Evolutionary conservation across 192 early-diverging fungal species (phyloP), one percentile per base, ranked within the genome.

Genomic region (Entophlyctis helioformis): DNA sequence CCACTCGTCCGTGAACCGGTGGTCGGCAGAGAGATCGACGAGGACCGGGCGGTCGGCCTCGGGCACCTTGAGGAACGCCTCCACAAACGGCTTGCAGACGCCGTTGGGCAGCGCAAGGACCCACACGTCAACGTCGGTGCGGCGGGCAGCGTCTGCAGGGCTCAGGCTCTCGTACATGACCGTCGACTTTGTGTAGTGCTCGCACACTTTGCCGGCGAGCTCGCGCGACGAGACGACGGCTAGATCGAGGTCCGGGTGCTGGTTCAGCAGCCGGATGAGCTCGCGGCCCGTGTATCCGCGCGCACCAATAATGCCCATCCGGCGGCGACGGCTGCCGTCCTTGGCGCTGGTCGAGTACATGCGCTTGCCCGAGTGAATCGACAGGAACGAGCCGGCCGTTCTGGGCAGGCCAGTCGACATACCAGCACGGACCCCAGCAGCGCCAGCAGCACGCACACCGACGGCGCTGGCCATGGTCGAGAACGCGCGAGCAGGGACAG

Each of bases 271-370:
- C 39, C 76, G 71, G 54, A 98, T 94, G 39, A 98, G 72, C 62
- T 98, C 91, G 42, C 81, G 85, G 8, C 96, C 96, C 19, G 96
- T 98, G 60, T 85, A 91, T 19, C 96, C 96, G 44, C 96, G 87
- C 22, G 96, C 96, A 31, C 96, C 96, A 48, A 98, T 92, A 25
- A 98, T 70, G 22, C 93, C 93, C 31, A 98, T 60, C 13, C 51
- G 46, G 37, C 29, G 29, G 4, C 29, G 29, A n/a, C n/a, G n/a
- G n/a, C n/a, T n/a, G n/a, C n/a, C n/a, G 2, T 27, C 12, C 19
- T 32, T 18, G 35, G 34, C 20, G 21, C 11, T 9, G 18, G 58
- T 53, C 1, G 44, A 42, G 41, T 28, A 60, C 15, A 15, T 46
- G 23, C 56, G 48, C 1, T 19, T 2, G 35, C 55, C 48, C 6